Conservation (phyloP, 108 stramenopile genomes). For the Pseudonitzschia pungens region DNA sequence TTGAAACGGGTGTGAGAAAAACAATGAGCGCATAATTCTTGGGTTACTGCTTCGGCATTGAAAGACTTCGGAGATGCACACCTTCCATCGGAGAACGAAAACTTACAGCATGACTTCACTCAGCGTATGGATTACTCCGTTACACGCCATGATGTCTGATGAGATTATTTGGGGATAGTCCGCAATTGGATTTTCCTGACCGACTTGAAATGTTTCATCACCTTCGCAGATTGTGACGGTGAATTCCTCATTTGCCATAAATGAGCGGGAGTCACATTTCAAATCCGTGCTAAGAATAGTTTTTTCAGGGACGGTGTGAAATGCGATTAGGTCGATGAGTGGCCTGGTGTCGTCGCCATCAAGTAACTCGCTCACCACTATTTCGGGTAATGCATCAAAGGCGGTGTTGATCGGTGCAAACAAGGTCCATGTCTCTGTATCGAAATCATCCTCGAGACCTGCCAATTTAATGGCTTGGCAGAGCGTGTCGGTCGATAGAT, state of each 20-base stretch:
- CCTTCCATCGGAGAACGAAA: neutral
- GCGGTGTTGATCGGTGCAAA: slow-evolving; percentile 15
- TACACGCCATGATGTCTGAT: slow-evolving; percentile 10
- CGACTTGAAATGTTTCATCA: slow-evolving; percentile 8
- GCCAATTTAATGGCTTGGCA: slow-evolving; percentile 10
- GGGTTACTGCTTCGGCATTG: neutral
- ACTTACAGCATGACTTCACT: slow-evolving; percentile 14
- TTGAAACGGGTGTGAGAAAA: too few species aligned
- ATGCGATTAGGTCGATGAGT: slow-evolving; percentile 3
- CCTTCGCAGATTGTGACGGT: slow-evolving; percentile 3
- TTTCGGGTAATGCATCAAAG: neutral
- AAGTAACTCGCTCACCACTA: neutral
- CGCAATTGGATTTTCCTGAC: neutral
- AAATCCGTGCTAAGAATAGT: slow-evolving; percentile 3
- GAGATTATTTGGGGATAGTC: slow-evolving; percentile 4
- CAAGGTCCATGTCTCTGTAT: slow-evolving; percentile 6
- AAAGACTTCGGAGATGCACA: too few species aligned
- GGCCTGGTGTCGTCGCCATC: neutral
- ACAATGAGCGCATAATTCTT: too few species aligned
- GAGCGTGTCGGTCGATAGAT: neutral
- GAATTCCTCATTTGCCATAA: slow-evolving; percentile 4
- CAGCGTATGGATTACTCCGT: slow-evolving; percentile 7
- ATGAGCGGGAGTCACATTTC: neutral
- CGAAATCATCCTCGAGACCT: slow-evolving; percentile 1
- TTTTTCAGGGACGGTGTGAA: neutral